Conservation (phyloP, 768 basidiomycete genomes). For the Russula vinacea region DNA sequence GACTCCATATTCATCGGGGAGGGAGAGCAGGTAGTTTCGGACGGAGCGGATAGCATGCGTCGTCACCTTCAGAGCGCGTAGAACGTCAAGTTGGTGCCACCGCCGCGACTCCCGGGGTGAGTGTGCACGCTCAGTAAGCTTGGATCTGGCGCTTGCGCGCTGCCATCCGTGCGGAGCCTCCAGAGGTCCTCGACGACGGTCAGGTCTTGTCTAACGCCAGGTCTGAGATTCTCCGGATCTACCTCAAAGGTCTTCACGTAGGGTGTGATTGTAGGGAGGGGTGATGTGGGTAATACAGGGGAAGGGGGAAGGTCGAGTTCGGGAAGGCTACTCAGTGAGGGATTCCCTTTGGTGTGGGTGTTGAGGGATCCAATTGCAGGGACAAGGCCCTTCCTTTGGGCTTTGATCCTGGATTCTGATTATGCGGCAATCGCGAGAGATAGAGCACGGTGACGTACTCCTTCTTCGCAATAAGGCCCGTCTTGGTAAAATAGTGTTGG, state of each 20-base stretch:
- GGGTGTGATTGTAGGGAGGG: conserved; percentile 47
- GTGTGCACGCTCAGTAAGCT: conserved; percentile 18
- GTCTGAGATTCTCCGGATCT: conserved; percentile 74
- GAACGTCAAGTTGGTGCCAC: conserved; percentile 50
- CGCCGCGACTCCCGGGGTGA: not conserved
- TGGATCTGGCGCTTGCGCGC: conserved; percentile 3
- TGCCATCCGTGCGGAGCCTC: conserved; percentile 42
- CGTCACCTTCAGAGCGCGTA: conserved; percentile 70
- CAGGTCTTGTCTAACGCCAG: conserved; percentile 75
- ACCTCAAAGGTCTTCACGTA: conserved; percentile 65
- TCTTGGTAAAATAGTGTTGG: conserved; percentile 92
- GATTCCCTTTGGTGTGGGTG: conserved; percentile 35
- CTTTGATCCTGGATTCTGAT: conserved; percentile 44
- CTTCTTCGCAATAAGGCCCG: conserved; percentile 68
- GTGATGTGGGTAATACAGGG: conserved; percentile 50
- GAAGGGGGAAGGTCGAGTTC: conserved; percentile 70
- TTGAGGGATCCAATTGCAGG: conserved; percentile 67
- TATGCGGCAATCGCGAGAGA: conserved; percentile 6
- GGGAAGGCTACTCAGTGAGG: conserved; percentile 43
- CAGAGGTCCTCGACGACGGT: conserved; percentile 60
- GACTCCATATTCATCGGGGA: conserved; percentile 58
- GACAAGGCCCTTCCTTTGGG: conserved; percentile 54
- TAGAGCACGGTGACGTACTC: conserved; percentile 48
- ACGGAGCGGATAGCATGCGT: conserved; percentile 79
- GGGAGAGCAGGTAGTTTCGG: conserved; percentile 76